Percentiles rank a stretch among this genome's conserved stretches.
Evolutionary conservation across 805 yeast genomes (phyloP).

Genomic region (Crinitomyces ghanaensis): DNA sequence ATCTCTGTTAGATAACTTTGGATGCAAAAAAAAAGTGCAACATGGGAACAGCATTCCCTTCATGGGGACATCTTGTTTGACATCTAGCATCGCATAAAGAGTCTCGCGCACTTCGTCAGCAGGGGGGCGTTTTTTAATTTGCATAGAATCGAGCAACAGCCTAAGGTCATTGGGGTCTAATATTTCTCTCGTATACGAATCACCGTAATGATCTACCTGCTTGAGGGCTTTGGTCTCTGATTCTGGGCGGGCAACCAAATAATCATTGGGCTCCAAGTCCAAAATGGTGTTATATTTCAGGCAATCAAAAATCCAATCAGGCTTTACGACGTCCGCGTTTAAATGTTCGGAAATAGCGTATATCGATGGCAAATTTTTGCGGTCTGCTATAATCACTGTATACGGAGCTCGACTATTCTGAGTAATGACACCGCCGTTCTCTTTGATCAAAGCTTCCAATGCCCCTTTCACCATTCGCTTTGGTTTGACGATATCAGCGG

Average conservation of each 20-base stretch:
- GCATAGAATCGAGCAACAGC: slow-evolving; percentile 12
- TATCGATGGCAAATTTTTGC: slow-evolving; percentile 29
- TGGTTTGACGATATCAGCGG: slow-evolving; percentile 20
- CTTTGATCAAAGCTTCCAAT: slow-evolving; percentile 15
- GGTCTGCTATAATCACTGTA: slow-evolving; percentile 17
- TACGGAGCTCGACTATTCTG: slow-evolving; percentile 10
- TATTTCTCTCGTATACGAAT: slow-evolving; percentile 38
- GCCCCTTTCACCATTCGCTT: slow-evolving; percentile 13
- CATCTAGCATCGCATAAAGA: slow-evolving; percentile 7
- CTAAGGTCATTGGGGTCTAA: no score
- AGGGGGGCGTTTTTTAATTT: slow-evolving; percentile 4
- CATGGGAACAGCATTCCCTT: slow-evolving; percentile 17
- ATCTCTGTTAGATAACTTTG: no score
- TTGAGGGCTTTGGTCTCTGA: slow-evolving; percentile 13
- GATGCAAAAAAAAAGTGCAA: no score
- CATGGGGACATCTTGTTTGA: slow-evolving; percentile 11
- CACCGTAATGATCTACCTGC: slow-evolving; percentile 50
- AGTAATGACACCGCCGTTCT: slow-evolving; percentile 23
- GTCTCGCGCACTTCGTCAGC: slow-evolving; percentile 9
- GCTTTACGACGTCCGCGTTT: slow-evolving; percentile 45
- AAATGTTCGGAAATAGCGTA: slow-evolving; percentile 33
- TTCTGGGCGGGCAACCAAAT: slow-evolving; percentile 32
- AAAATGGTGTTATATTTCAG: slow-evolving; percentile 32
- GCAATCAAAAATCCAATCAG: slow-evolving; percentile 67
- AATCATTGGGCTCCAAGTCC: slow-evolving; percentile 49